Evolutionary conservation across 2,329 filamentous ascomycete genomes (phyloP).

Genomic region (Pyricularia sp.): DNA sequence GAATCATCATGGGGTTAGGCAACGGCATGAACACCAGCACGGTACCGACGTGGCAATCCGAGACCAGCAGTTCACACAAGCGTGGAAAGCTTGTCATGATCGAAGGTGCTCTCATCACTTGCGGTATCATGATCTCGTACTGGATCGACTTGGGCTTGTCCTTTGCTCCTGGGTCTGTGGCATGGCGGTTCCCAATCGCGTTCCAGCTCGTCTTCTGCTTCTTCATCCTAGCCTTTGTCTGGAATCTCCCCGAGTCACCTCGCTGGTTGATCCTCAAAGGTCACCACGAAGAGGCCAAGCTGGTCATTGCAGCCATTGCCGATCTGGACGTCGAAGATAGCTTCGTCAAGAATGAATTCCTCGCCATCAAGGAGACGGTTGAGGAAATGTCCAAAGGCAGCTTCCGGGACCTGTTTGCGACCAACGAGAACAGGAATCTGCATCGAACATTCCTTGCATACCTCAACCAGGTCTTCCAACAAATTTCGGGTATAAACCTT

Average conservation of each 20-base stretch:
- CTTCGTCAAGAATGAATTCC: conserved; percentile 44
- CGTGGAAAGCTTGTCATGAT: conserved; percentile 53
- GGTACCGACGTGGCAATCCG: conserved; percentile 52
- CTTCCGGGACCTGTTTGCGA: conserved; percentile 12
- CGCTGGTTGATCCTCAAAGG: conserved; percentile 35
- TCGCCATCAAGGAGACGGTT: conserved; percentile 51
- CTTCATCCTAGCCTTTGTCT: conserved; percentile 43
- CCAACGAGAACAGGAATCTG: conserved; percentile 12
- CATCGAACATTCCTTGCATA: conserved; percentile 14
- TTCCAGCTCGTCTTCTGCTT: conserved; percentile 50
- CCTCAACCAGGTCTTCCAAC: conserved; percentile 28
- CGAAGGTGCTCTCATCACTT: conserved; percentile 47
- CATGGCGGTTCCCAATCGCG: conserved; percentile 53
- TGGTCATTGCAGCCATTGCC: conserved; percentile 30
- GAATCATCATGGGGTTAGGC: conserved; percentile 34
- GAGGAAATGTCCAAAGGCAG: conserved; percentile 35
- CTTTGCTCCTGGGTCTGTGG: conserved; percentile 37
- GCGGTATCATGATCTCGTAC: conserved; percentile 47
- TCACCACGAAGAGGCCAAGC: conserved; percentile 31
- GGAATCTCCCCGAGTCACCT: conserved; percentile 42
- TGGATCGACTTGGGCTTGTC: conserved; percentile 52
- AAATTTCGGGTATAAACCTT: conserved; percentile 21
- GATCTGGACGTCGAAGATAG: conserved; percentile 34
- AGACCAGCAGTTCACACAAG: conserved; percentile 47
- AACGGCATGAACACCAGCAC: conserved; percentile 32